Conservation (phyloP, 1,284 basidiomycete genomes). For the Singerocomus rubriflavus region DNA sequence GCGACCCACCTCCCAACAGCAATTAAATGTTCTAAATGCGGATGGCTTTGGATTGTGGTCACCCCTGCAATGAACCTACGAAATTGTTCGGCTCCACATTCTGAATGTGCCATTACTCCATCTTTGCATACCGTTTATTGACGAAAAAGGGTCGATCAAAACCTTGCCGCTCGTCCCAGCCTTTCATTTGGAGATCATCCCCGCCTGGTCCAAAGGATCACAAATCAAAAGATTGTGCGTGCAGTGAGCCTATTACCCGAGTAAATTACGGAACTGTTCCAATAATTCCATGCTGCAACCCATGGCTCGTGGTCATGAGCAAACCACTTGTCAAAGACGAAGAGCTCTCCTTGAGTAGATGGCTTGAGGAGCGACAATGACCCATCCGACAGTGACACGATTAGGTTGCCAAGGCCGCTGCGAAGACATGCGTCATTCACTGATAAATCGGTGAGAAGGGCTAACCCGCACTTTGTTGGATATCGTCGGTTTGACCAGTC, state of each 20-base stretch:
- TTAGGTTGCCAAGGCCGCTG: constrained; percentile 55
- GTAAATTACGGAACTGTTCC: constrained; percentile 75
- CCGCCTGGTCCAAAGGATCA: constrained; percentile 60
- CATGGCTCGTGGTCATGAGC: constrained; percentile 96
- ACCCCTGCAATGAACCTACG: constrained; percentile 83
- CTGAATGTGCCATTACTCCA: neutral
- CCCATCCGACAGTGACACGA: constrained; percentile 82
- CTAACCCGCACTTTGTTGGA: constrained; percentile 29
- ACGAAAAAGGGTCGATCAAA: constrained; percentile 61
- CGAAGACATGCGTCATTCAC: neutral
- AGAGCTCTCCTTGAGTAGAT: constrained; percentile 40
- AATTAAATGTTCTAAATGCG: constrained; percentile 74
- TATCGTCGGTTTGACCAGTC: constrained; percentile 79
- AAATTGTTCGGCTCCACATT: constrained; percentile 2
- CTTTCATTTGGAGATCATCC: constrained; percentile 88
- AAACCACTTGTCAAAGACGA: constrained; percentile 62
- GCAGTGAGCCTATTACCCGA: constrained; percentile 55
- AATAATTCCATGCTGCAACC: constrained; percentile 90
- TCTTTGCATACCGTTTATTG: constrained; percentile 63
- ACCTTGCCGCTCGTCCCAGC: constrained; percentile 84
- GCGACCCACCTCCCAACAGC: constrained; percentile 82
- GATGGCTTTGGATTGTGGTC: constrained; percentile 87
- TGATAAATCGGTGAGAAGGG: constrained; percentile 1
- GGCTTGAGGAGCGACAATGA: constrained; percentile 59
- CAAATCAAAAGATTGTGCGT: neutral